Conservation (phyloP, 1,284 basidiomycete species). For the Cryptococcus depauperatus region DNA sequence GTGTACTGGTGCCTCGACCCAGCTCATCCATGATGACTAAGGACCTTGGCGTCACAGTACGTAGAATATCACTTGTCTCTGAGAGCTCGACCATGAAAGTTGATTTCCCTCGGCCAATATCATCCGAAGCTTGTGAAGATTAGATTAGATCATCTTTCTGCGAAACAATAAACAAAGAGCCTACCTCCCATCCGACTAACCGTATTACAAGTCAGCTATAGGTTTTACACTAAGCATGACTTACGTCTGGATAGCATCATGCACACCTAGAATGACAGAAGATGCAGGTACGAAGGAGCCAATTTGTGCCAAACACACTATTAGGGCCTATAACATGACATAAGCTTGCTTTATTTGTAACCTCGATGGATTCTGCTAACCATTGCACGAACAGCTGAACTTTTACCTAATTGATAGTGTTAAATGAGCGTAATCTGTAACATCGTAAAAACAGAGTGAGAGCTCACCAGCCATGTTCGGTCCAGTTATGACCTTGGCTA, state of each 20-base stretch:
- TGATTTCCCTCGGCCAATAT: conserved; percentile 70
- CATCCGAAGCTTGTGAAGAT: conserved; percentile 61
- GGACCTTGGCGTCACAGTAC: conserved; percentile 60
- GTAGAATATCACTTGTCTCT: conserved; percentile 84
- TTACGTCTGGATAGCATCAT: conserved; percentile 82
- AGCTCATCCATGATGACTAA: conserved; percentile 73
- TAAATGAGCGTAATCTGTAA: no score
- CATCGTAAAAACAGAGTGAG: background rate
- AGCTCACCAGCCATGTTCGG: conserved; percentile 49
- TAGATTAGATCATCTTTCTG: background rate
- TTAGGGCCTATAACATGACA: conserved; percentile 20
- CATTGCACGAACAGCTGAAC: conserved; percentile 38
- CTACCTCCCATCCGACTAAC: conserved; percentile 37
- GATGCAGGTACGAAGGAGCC: conserved; percentile 58
- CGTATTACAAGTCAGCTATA: background rate
- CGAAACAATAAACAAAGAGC: background rate
- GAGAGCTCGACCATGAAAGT: conserved; percentile 96
- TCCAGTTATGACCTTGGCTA: conserved; percentile 28
- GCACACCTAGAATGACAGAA: conserved; percentile 61
- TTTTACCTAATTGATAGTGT: no score
- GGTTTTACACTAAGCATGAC: conserved; percentile 41
- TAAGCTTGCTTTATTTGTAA: background rate
- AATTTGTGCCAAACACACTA: conserved; percentile 49
- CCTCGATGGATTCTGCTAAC: conserved; percentile 14
- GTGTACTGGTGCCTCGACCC: conserved; percentile 41